Evolutionary conservation across 805 yeast species (phyloP).

Genomic region (Saturnispora diversa): DNA sequence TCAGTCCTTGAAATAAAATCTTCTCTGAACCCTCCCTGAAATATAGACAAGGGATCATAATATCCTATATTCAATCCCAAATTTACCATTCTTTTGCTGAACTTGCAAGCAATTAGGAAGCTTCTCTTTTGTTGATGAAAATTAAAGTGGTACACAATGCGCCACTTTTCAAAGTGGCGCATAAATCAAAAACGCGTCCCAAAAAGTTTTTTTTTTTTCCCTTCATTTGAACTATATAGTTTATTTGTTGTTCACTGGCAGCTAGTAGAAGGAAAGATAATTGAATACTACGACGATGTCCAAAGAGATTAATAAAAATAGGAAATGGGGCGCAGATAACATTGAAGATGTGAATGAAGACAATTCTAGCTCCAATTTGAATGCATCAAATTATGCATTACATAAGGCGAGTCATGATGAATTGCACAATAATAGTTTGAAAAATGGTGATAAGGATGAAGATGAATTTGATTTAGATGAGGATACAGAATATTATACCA

Average conservation of each 20-base stretch:
- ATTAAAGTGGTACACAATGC: neutral
- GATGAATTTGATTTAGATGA: constrained; percentile 6
- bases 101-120: too few relatives aligned
- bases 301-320: too few relatives aligned
- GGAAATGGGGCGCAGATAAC: too few relatives aligned
- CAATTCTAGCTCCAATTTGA: too few relatives aligned
- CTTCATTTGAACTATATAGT: too few relatives aligned
- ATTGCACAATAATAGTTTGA: neutral
- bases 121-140: neutral
- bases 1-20: constrained; percentile 37
- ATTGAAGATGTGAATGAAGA: too few relatives aligned
- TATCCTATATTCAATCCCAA: constrained; percentile 39
- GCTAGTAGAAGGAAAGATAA: too few relatives aligned
- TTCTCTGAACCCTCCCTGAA: constrained; percentile 33
- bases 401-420: neutral
- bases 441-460: neutral
- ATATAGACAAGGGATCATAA: constrained; percentile 68
- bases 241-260: too few relatives aligned
- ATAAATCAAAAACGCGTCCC: neutral
- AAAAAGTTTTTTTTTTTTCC: neutral
- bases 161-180: too few relatives aligned
- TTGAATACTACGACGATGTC: too few relatives aligned
- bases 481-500: constrained; percentile 23
- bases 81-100: neutral
- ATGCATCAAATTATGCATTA: neutral